Evolutionary conservation across 2,329 filamentous ascomycete genomes (phyloP), one percentile per base, ranked within the genome.

Genomic region (Monosporascus sp.): DNA sequence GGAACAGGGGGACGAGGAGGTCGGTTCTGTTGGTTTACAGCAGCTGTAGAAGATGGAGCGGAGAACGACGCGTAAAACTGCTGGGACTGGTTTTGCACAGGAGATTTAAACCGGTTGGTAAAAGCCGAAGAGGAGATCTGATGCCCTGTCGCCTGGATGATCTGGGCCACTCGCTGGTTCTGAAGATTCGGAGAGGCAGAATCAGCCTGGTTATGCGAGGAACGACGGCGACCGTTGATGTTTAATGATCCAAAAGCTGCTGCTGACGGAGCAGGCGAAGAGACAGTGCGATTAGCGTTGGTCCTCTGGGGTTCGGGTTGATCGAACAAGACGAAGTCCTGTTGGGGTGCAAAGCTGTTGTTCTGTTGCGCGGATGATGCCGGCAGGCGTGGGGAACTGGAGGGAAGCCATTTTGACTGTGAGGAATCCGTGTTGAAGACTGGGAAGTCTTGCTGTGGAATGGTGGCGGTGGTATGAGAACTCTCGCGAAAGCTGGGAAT

Each of bases 341-440:
- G 79, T 67, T 81, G 81, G 54, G 73, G 77, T 63, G 77, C 72
- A 70, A 69, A 72, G 76, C 71, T 73, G 72, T 65, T 68, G 74
- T 67, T 72, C 75, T 82, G 74, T 62, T 77, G 81, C 76, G 78
- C 78, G 76, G 81, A 71, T 75, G 74, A 64, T 76, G 81, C 83
- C 83, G 81, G 81, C 80, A 77, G 79, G 79, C 76, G 81, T 71
- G 77, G 66, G 67, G 78, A 76, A 77, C 76, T 83, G 77, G 84
- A 85, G 80, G 86, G 82, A 85, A 80, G 87, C 88, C 88, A 92
- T 92, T 80, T 66, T 90, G 84, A 83, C 75, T 79, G 79, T 71
- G 74, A 70, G 72, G 84, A 82, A 89, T 88, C 87, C 88, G 88
- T 91, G 81, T 80, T 90, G 86, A 87, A 86, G 85, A 88, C 85